Base-by-base conservation (phyloP, 2,329 filamentous ascomycete genomes). In the Colletotrichum viniferum region DNA sequence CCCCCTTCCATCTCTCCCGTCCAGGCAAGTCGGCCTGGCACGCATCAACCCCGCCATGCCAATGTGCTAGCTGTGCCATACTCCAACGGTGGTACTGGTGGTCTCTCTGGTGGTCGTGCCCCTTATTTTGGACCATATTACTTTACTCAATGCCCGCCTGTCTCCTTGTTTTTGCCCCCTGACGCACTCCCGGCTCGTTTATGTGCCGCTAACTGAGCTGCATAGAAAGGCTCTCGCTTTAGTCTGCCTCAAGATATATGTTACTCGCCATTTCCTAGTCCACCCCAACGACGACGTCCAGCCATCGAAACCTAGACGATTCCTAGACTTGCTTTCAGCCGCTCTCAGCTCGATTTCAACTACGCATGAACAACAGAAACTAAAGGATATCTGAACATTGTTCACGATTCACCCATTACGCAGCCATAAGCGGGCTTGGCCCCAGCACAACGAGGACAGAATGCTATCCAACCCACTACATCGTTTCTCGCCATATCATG, bases 381-480 rank as follows among this genome's bases (percentile, higher is more conserved):
- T 34, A 30, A 60, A 52, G 55, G 9, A n/a, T 71, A 48, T 16
- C 32, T 60, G 34, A n/a, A 55, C 26, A 26, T 62, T 34, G 9
- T 34, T 38, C 64, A 73, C 58, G 26, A 76, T 76, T 73, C 58
- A 68, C 63, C 60, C 64, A 18, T 7, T 32, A 76, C 70, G 24
- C 28, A 70, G 48, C 28, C 60, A 65, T 21, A 66, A 62, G 36
- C 71, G 73, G 64, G 64, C 73, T 65, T 69, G 73, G 73, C 52
- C 69, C 70, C 61, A 63, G 55, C 77, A 76, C 64, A 48, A 58
- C 26, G 58, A 74, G 71, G 55, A 77, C 85, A 88, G 85, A 71
- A 93, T 93, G 91, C 83, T 93, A 82, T 92, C 91, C 73, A 92
- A 92, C 80, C 91, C 90, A 71, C 87, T 92, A 48, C 91, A 92